Evolutionary conservation across 192 early-diverging fungal species (phyloP).

Genomic region (Linnemannia zychae): DNA sequence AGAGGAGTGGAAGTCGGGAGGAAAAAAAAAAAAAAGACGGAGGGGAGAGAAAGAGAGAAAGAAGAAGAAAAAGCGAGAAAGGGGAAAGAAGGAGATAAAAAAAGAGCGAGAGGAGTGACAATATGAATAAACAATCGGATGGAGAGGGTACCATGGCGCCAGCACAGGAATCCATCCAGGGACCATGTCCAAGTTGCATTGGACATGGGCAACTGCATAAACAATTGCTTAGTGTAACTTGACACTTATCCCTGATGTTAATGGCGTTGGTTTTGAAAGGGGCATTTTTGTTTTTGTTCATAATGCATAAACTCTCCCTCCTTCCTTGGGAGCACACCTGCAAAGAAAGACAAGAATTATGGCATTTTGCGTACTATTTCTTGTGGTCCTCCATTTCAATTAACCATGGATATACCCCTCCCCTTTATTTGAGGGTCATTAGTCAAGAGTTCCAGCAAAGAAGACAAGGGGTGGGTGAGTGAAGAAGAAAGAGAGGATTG

Average conservation of each 20-base stretch:
- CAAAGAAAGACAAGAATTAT: no score
- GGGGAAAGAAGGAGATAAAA: not conserved
- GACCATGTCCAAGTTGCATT: not conserved
- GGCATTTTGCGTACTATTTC: no score
- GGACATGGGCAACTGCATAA: not conserved
- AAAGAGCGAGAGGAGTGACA: not conserved
- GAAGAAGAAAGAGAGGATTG: not conserved
- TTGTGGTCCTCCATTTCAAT: no score
- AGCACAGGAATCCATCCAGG: not conserved
- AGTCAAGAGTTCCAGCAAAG: no score
- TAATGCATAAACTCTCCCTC: no score
- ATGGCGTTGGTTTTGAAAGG: no score
- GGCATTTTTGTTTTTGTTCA: no score
- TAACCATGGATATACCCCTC: not conserved
- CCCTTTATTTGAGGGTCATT: no score
- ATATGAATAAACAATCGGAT: not conserved
- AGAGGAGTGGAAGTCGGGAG: not conserved
- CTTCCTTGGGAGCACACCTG: no score
- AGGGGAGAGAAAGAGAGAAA: not conserved
- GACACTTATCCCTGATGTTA: no score
- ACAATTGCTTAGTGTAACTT: no score
- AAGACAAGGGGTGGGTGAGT: not conserved
- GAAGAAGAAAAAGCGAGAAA: not conserved
- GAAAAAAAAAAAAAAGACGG: not conserved
- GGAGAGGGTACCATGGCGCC: not conserved